Evolutionary conservation across 768 basidiomycete species (phyloP).

Genomic region (Peribolospora baueri): DNA sequence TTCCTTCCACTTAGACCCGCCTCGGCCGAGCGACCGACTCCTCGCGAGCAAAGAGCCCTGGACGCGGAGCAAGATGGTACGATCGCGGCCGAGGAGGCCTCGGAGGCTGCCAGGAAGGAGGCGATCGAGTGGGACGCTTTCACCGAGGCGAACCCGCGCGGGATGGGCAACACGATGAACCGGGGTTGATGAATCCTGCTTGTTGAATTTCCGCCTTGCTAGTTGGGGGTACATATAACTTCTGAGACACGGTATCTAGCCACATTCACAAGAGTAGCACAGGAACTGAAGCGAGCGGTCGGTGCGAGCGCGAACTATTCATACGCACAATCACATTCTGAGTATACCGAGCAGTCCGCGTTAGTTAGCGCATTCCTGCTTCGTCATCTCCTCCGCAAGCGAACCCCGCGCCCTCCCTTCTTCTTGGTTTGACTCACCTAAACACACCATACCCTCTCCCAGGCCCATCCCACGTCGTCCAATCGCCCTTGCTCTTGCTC

Average conservation of each 20-base stretch:
- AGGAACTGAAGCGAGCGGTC: no score
- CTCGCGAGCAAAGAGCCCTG: slow-evolving; percentile 36
- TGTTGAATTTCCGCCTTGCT: no score
- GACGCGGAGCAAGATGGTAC: slow-evolving; percentile 31
- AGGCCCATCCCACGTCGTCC: slow-evolving; percentile 34
- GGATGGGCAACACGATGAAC: slow-evolving; percentile 95
- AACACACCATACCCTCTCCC: background rate
- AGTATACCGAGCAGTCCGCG: no score
- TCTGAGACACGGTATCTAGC: no score
- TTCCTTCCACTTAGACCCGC: slow-evolving; percentile 27
- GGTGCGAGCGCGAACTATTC: no score
- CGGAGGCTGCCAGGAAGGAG: slow-evolving; percentile 41
- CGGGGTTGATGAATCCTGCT: slow-evolving; percentile 32
- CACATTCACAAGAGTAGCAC: no score
- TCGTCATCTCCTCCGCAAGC: no score
- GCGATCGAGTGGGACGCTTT: slow-evolving; percentile 70
- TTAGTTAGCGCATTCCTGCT: no score
- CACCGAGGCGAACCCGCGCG: slow-evolving; percentile 60
- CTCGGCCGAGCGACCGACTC: slow-evolving; percentile 40
- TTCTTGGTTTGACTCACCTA: background rate
- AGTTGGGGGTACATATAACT: no score
- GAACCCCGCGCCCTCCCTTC: no score
- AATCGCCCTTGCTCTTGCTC: slow-evolving; percentile 31
- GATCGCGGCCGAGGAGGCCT: slow-evolving; percentile 44
- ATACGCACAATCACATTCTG: no score